A percentile compares a stretch with the other conserved stretches of the same genome.
phyloP scores from a whole-genome alignment of 129 eudicot genomes.

The carrot (Daucus carota) region DNA sequence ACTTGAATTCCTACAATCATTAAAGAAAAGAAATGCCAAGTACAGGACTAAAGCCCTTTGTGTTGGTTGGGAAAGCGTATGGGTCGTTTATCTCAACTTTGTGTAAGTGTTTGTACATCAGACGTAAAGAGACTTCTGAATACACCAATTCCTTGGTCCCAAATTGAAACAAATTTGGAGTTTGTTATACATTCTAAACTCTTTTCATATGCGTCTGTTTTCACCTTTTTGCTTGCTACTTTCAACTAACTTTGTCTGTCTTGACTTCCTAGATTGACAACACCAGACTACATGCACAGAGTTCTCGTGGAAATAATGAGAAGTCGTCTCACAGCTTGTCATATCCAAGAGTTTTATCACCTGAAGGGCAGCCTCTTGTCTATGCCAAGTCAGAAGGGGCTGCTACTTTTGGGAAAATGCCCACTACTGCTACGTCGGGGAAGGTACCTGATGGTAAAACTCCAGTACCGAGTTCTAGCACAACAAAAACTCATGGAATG shows the following conservation, averaged over 20 bases:
- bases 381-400: slow-evolving; percentile 82
- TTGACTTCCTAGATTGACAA: slow-evolving; percentile 34
- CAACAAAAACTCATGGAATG: slow-evolving; percentile 17
- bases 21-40: neutral
- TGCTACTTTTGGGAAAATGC: slow-evolving; percentile 31
- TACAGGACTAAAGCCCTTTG: too few species aligned
- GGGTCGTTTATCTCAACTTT: too few species aligned
- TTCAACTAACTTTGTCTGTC: neutral
- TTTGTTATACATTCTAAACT: neutral
- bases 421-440: neutral
- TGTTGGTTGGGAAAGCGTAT: too few species aligned
- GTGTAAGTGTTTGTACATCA: too few species aligned
- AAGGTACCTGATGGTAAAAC: neutral
- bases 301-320: slow-evolving; percentile 16
- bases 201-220: neutral
- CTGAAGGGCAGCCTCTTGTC: slow-evolving; percentile 25
- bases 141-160: neutral
- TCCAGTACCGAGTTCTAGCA: slow-evolving; percentile 13
- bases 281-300: slow-evolving; percentile 7
- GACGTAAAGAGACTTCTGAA: too few species aligned
- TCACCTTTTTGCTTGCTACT: neutral
- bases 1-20: too few species aligned
- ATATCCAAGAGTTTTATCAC: slow-evolving; percentile 47
- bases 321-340: slow-evolving; percentile 46
- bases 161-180: neutral